Evolutionary conservation across 441 rosid species (phyloP), one percentile per base, ranked within the genome.

Genomic region (Dalechampia spathulata): DNA sequence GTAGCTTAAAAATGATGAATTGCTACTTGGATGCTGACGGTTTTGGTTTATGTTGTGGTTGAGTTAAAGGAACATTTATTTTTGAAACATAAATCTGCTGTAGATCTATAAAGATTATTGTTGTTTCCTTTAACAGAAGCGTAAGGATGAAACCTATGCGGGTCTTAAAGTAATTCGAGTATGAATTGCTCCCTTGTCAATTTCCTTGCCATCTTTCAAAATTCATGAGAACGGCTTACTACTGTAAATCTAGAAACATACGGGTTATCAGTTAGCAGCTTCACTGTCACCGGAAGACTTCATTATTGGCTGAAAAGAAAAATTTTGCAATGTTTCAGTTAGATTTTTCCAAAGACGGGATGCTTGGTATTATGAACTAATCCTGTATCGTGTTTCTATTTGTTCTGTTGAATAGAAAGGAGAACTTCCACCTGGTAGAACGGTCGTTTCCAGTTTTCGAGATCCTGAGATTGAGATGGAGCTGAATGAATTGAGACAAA

Each of bases 341-440:
- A n/a, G n/a, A n/a, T n/a, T n/a, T n/a, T n/a, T n/a, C n/a, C n/a
- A n/a, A n/a, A n/a, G n/a, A n/a, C n/a, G n/a, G n/a, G n/a, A n/a
- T n/a, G n/a, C n/a, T n/a, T n/a, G n/a, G n/a, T n/a, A n/a, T n/a
- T n/a, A n/a, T 38, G 14, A 11, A 38, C 4, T 38, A 2, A 5
- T 19, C 17, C 19, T 46, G 17, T 16, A 21, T n/a, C 39, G 21
- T 48, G 36, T 66, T 36, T 7, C 53, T 14, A 2, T 16, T n/a
- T 55, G n/a, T 25, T 36, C 26, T 39, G 57, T 17, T 12, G 32
- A 54, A 57, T 81, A 85, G 85, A 83, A 76, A 81, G 87, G 86
- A 57, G 86, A 78, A 45, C 81, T 85, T 44, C 94, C 90, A 6
- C 78, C 89, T 0, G 89, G 90, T 55, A 77, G 85, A 69, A 64